These are phyloP conservation scores for Malassezia caprae DNA, from an alignment of 1,284 basidiomycete genomes.

Conservation along the genomic window DNA sequence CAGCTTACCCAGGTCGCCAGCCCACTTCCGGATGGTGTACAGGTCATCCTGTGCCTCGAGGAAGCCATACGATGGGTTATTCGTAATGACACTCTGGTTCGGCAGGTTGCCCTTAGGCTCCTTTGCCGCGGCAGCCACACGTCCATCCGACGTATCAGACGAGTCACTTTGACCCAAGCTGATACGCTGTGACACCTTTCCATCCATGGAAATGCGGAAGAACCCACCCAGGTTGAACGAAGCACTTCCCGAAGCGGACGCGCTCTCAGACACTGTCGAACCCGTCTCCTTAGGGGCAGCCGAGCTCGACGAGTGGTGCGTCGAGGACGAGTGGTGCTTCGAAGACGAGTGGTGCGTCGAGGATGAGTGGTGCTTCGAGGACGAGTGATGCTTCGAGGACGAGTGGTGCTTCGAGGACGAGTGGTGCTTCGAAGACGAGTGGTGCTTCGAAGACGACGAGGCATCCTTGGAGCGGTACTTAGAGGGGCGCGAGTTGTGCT, in stretches of 20 bases:
- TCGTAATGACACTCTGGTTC: constrained; percentile 23
- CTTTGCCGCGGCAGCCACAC: constrained; percentile 4
- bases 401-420: constrained; percentile 1
- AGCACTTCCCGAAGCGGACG: background rate
- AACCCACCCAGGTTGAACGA: constrained; percentile 4
- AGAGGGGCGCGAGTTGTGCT: background rate
- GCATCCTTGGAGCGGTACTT: background rate
- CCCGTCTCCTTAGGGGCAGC: background rate
- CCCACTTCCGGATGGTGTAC: constrained; percentile 39
- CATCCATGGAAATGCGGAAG: constrained; percentile 5
- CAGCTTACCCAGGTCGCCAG: constrained; percentile 28
- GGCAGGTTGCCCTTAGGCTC: constrained; percentile 16
- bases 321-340: background rate
- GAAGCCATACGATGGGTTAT: constrained; percentile 29
- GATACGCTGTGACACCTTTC: background rate
- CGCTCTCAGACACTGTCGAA: background rate
- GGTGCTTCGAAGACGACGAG: background rate
- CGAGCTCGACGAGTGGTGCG: background rate
- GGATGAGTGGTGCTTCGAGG: background rate
- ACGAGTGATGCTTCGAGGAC: background rate
- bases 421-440: background rate
- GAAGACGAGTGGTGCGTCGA: background rate
- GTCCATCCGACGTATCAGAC: background rate
- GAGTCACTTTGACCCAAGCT: background rate
- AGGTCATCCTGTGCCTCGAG: constrained; percentile 32